These are phyloP conservation scores for Debaryomyces tyrocola DNA, from an alignment of 805 yeast genomes.

Conservation along the genomic window DNA sequence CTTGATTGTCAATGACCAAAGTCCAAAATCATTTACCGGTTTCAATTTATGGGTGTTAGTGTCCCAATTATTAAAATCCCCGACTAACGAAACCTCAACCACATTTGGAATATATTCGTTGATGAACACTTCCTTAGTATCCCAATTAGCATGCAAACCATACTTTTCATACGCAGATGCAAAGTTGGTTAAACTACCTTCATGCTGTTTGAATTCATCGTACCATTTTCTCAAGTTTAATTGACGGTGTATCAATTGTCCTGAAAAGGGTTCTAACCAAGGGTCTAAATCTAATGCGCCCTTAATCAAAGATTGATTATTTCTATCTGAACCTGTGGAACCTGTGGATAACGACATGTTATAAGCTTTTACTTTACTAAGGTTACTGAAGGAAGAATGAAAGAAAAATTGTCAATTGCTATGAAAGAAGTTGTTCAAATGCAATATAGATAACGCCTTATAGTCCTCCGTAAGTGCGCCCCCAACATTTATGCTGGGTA, in stretches of 20 bases:
- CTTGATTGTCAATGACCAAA: constrained; percentile 62
- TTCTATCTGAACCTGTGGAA: background rate
- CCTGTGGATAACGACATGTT: too few relatives aligned
- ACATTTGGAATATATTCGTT: constrained; percentile 95
- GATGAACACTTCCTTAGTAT: constrained; percentile 56
- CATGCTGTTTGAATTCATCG: constrained; percentile 50
- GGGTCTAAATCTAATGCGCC: constrained; percentile 79
- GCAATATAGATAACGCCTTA: too few relatives aligned
- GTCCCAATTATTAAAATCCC: constrained; percentile 91
- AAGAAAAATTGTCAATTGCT: too few relatives aligned
- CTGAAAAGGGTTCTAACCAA: constrained; percentile 77
- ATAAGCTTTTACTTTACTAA: too few relatives aligned
- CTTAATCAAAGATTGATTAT: constrained; percentile 25
- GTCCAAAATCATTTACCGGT: constrained; percentile 63
- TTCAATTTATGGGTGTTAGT: constrained; percentile 52
- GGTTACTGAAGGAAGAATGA: too few relatives aligned
- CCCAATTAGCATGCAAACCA: constrained; percentile 68
- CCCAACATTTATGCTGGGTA: too few relatives aligned
- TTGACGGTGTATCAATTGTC: constrained; percentile 69
- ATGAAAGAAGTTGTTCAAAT: too few relatives aligned
- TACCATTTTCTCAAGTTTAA: constrained; percentile 66
- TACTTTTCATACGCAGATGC: constrained; percentile 73
- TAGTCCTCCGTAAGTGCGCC: too few relatives aligned
- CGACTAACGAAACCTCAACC: constrained; percentile 68
- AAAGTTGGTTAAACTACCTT: constrained; percentile 60